Base-by-base conservation (phyloP, 1,139 yeast genomes). In the Taiozyma sp. region DNA sequence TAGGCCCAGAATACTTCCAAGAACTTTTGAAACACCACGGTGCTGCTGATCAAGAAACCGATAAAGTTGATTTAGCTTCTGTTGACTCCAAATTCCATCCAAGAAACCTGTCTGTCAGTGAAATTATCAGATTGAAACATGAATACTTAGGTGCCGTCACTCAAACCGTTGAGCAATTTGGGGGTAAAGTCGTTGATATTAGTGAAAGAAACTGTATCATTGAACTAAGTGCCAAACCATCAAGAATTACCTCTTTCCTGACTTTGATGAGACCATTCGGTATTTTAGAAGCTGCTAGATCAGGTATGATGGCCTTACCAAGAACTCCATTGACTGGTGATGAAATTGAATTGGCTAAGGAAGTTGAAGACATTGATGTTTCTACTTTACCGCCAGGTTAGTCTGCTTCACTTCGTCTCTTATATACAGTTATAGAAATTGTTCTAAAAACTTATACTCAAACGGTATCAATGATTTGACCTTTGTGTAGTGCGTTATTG, bases 221-320 rank as follows among this genome's bases (percentile, higher is more conserved):
- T 51, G 99, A 93, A 75, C 80, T 93, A 61, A 80, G 90, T 61
- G 99, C 99, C 51, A 92, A 93, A 70, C 98, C 98, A 39, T 82
- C 89, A 50, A 83, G 97, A 70, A 80, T 93, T 57, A 77, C 93
- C 45, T 84, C 96, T 43, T 91, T 91, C 70, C 81, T 93, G 67
- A 89, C 88, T 59, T 81, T 93, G 65, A 78, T 92, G 66, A 95
- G 90, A 67, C 99, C 99, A 48, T 93, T 93, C 67, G 99, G 99
- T 64, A 85, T 93, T 54, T 79, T 93, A 68, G 99, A 93, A 73
- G 87, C 93, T 62, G 97, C 98, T 47, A 83, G 99, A 73, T 87
- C 96, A 27, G 99, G 99, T 72, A 90, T 92, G 96, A 90, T 93
- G 91, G 99, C 98, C 10, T 78, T 93, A 65, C 96, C 98, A 66